Conservation (phyloP, 106 monocot genomes). For the Gastrodia elata region DNA sequence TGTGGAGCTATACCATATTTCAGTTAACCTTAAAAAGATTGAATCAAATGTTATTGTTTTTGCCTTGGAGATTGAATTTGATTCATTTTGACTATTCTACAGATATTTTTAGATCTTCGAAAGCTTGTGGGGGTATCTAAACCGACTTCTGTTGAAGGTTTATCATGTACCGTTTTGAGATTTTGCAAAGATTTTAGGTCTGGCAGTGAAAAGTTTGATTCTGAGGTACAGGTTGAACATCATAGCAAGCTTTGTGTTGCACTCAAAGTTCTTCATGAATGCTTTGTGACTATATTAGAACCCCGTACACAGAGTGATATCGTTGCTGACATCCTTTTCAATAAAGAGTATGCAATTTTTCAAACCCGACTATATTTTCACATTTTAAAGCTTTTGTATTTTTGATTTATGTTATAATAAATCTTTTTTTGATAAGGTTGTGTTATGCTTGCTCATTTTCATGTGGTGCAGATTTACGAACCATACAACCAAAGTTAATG, state of each 20-base stretch:
- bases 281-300: conserved; percentile 54
- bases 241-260: conserved; percentile 58
- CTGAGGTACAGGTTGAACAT: conserved; percentile 26
- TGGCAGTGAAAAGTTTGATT: conserved; percentile 16
- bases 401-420: no score
- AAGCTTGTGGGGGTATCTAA: conserved; percentile 45
- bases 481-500: no score
- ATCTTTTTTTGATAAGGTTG: no score
- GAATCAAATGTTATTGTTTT: not conserved
- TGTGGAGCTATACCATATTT: not conserved
- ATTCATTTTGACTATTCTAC: conserved; percentile 5
- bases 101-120: conserved; percentile 47
- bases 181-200: conserved; percentile 19
- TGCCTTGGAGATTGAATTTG: not conserved
- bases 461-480: no score
- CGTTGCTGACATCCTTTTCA: conserved; percentile 55
- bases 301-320: conserved; percentile 55
- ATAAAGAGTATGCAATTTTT: conserved; percentile 43
- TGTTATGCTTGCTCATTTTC: no score
- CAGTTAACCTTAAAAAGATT: no score
- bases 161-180: conserved; percentile 51
- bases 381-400: no score
- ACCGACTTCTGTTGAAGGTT: conserved; percentile 36
- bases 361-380: no score
- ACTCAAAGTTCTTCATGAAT: conserved; percentile 63